A percentile compares a stretch with the other conserved stretches of the same genome.
These are phyloP conservation scores for Pythium aristosporum DNA, from an alignment of 352 stramenopile species.

Conservation along the genomic window DNA sequence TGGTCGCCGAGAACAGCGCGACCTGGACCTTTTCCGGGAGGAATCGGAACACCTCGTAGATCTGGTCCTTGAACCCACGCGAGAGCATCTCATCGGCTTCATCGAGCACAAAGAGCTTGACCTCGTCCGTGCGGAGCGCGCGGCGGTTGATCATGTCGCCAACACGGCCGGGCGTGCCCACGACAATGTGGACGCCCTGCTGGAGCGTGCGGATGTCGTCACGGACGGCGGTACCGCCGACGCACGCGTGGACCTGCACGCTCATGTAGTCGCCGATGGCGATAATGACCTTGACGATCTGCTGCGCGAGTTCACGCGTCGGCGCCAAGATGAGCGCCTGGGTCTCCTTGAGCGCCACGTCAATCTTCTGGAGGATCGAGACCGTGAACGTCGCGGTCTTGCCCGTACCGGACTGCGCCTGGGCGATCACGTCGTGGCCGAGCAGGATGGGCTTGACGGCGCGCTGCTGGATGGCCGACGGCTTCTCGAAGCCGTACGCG, in stretches of 20 bases:
- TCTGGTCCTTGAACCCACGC: slow-evolving; percentile 99
- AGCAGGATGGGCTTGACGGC: slow-evolving; percentile 98
- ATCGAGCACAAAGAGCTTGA: slow-evolving; percentile 98
- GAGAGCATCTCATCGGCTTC: slow-evolving; percentile 99
- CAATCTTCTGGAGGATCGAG: slow-evolving; percentile 97
- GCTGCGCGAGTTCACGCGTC: slow-evolving; percentile 99
- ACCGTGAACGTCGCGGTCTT: slow-evolving; percentile 99
- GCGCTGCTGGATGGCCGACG: slow-evolving; percentile 99
- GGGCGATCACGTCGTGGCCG: slow-evolving; percentile 98
- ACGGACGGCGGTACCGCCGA: slow-evolving; percentile 97
- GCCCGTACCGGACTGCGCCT: slow-evolving; percentile 98
- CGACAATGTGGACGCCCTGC: slow-evolving; percentile 97
- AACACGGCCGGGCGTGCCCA: slow-evolving; percentile 98
- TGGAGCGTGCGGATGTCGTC: slow-evolving; percentile 99
- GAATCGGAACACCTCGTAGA: slow-evolving; percentile 99
- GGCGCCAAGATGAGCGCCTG: slow-evolving; percentile 98
- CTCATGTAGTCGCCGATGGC: slow-evolving; percentile 96
- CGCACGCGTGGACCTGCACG: slow-evolving; percentile 96
- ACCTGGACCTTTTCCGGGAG: slow-evolving; percentile 97
- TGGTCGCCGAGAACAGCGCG: slow-evolving; percentile 98
- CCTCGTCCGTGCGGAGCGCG: slow-evolving; percentile 92
- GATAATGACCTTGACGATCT: slow-evolving; percentile 99
- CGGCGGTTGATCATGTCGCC: slow-evolving; percentile 99
- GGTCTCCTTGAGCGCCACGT: slow-evolving; percentile 94
- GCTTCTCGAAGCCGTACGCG: slow-evolving; percentile 99